Base-by-base conservation (phyloP, 2,329 filamentous ascomycete genomes). In the Ustilaginoidea virens region DNA sequence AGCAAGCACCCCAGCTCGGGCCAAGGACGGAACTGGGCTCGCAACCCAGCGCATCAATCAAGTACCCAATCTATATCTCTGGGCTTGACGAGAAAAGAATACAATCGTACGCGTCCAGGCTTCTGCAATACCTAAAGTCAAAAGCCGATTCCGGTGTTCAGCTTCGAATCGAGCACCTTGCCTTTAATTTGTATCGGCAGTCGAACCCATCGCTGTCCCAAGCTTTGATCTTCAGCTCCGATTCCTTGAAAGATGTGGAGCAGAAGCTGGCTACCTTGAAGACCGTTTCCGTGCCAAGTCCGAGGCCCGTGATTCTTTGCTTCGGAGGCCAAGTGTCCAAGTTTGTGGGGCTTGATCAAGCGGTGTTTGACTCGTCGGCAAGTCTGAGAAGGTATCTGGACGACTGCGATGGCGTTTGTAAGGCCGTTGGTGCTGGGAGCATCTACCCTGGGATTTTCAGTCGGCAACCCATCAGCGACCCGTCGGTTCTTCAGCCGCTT, bases 381-480 rank as follows among this genome's bases (percentile, higher is more conserved):
- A 5, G 51, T 0, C 25, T 58, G 1, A 44, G 43, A 0, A 15
- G 17, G 4, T 36, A 39, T 17, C 28, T 43, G 8, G 22, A 39
- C 13, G n/a, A 24, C 4, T 27, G 25, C 10, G 33, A 40, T 23
- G n/a, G 15, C 1, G 17, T 23, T n/a, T 10, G 10, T 4, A 14
- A 26, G 4, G 31, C 33, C 0, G 29, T 44, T 0, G 50, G 49
- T 0, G 10, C 35, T 2, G 30, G 13, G 1, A 42, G 39, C 30
- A 47, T 59, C 15, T 47, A 35, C 22, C 53, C 52, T 0, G 32
- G 17, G 5, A 45, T 58, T n/a, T 56, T 57, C 31, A 19, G 41
- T 12, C 23, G 27, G 0, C 17, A 33, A 1, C 40, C 45, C 0
- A 33, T 51, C 1, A 7, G 25, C 0, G 43, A 52, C 29, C 27